Evolutionary conservation across 1,284 basidiomycete genomes (phyloP), one percentile per base, ranked within the genome.

Genomic region (Melampsora larici-populina): DNA sequence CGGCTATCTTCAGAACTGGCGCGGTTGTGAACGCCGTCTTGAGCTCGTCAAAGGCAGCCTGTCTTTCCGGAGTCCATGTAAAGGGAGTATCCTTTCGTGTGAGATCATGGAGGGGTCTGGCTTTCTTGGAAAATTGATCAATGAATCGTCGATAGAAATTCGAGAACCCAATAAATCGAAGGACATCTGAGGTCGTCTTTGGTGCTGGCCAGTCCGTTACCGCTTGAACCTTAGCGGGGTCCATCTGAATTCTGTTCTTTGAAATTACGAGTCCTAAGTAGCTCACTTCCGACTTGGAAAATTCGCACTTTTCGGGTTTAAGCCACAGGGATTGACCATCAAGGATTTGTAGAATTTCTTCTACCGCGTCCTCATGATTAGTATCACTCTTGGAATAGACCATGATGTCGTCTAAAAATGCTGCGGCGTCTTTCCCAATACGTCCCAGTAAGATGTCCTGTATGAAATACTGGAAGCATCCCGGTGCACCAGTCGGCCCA

Each of bases 121-220:
- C 58, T 7, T 11, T 62, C 58, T 29, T 29, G 24, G 84, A 83
- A 78, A 83, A 87, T 40, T 81, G 71, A 24, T 81, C 31, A 63
- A 88, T 85, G 79, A 87, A 87, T 26, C 82, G 79, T 1, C 84
- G 80, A 78, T 84, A 86, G 80, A 86, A 87, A 79, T 86, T 86
- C 31, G 81, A 82, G 51, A 86, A 83, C 36, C 85, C 84, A 18
- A 86, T 80, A 82, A 85, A 86, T 2, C 78, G 1, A 72, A 80
- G 0, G 64, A n/a, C n/a, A n/a, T n/a, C n/a, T n/a, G n/a, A n/a
- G n/a, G n/a, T n/a, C n/a, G 72, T 81, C 0, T 64, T 79, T 0
- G 86, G 87, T 0, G 36, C 33, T 0, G 84, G 85, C 86, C 87
- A 88, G 7, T 82, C 74, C 0, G 68, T 40, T 58, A 88, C 83